Base-by-base conservation (phyloP, 805 yeast genomes). In the Zygosaccharomyces pseudorouxii region DNA sequence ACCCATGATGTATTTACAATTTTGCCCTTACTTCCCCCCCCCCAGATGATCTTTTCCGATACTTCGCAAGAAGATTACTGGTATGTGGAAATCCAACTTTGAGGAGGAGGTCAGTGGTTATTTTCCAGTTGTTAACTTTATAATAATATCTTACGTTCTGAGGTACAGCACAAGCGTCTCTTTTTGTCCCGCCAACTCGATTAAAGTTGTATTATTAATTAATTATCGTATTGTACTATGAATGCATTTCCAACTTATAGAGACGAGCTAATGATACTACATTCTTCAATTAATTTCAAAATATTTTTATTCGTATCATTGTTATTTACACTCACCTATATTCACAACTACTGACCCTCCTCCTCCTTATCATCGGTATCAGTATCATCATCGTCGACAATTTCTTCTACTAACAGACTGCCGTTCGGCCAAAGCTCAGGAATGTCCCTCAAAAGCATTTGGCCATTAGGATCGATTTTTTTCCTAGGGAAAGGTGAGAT, bases 351-450 rank as follows among this genome's bases (percentile, higher is more conserved):
- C 19, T 39, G 12, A 6, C 31, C 46, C 18, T 27, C 18, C 25
- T 27, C 23, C 14, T 33, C 46, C 12, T 45, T 50, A 14, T 27
- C 36, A 12, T 45, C 55, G 2, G 48, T 46, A 11, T 48, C 54
- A 1, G 50, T 47, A 8, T 57, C 58, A 2, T 49, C 55, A 3
- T 63, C 69, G 0, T 63, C 69, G 0, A 62, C 56, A 4, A 65
- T 50, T 2, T 62, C 67, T 55, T 81, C 86, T 3, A 81, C 76
- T 45, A 84, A 64, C 22, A 85, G 55, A 53, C 78, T 82, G 1
- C 89, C 89, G 56, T 75, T 82, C n/a, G 93, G 93, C 77, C 78
- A 81, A n/a, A 85, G 60, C 31, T 75, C 69, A 1, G 67, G 56
- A 31, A 72, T 72, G 28, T 78, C 76, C 27, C 58, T 60, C 5